Conservation (phyloP, 768 basidiomycete species). For the Agaricus sinodeliciosus region DNA sequence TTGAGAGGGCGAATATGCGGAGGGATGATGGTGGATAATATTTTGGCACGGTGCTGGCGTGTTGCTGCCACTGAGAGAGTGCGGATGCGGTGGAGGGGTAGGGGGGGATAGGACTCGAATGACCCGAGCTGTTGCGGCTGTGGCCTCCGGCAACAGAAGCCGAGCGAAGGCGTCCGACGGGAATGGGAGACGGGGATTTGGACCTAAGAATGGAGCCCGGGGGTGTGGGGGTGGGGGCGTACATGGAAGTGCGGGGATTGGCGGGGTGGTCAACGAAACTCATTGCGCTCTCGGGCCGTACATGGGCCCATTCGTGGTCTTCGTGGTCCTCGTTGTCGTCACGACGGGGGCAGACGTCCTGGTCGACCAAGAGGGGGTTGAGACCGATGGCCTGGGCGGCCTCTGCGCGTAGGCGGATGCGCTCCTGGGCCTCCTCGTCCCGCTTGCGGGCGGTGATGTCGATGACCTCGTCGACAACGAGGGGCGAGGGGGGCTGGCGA, state of each 20-base stretch:
- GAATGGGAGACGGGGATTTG: constrained; percentile 13
- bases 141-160: constrained; percentile 28
- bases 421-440: constrained; percentile 65
- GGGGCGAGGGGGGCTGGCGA: constrained; percentile 29
- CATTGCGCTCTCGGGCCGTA: constrained; percentile 2
- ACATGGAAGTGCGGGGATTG: constrained; percentile 17
- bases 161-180: constrained; percentile 27
- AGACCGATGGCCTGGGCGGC: constrained; percentile 76
- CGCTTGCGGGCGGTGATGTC: constrained; percentile 54
- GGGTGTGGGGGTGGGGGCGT: constrained; percentile 15
- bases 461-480: constrained; percentile 62
- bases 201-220: constrained; percentile 25
- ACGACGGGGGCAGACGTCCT: constrained; percentile 27
- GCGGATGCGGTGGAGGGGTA: constrained; percentile 56
- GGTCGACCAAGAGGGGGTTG: constrained; percentile 42
- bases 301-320: constrained; percentile 15
- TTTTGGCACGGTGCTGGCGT: constrained; percentile 53
- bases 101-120: constrained; percentile 37
- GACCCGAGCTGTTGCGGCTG: constrained; percentile 31
- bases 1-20: constrained; percentile 62
- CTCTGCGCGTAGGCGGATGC: constrained; percentile 65
- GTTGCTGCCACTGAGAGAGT: constrained; percentile 46
- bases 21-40: constrained; percentile 63
- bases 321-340: constrained; percentile 35
- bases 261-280: constrained; percentile 10